Conservation (phyloP, 495 filamentous ascomycete genomes). For the Hyaloscypha variabilis region DNA sequence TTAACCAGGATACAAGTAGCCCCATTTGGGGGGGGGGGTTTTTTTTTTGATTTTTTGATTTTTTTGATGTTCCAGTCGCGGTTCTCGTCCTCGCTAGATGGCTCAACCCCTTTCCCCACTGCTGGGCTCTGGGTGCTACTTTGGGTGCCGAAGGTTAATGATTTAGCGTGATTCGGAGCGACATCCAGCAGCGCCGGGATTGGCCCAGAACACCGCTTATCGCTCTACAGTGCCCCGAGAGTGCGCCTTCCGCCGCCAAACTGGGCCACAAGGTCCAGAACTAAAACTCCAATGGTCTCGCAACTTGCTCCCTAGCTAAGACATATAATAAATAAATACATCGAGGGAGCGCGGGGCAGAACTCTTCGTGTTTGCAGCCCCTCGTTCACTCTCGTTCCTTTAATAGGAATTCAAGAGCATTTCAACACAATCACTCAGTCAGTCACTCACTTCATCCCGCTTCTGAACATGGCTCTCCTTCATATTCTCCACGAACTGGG, state of each 20-base stretch:
- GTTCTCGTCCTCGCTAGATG: no score
- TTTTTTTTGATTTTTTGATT: no score
- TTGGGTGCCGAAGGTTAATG: no score
- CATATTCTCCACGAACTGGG: slow-evolving; percentile 35
- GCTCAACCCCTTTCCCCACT: no score
- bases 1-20: no score
- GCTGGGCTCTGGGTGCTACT: no score
- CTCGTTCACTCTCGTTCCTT: neutral
- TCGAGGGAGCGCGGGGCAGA: neutral
- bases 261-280: neutral
- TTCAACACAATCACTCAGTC: no score
- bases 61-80: no score
- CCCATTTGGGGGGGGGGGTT: no score
- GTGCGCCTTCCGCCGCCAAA: neutral
- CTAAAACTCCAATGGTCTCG: neutral
- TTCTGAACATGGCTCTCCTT: neutral
- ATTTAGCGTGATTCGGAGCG: no score
- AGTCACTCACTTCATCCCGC: neutral
- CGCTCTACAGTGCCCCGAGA: neutral
- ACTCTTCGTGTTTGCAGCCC: neutral
- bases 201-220: neutral
- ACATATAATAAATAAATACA: neutral
- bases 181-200: neutral
- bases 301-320: neutral
- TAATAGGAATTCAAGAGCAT: no score